Percentiles rank a stretch among this genome's conserved stretches.
phyloP scores from a whole-genome alignment of 1,284 basidiomycete genomes.

The Termitomyces sp. region DNA sequence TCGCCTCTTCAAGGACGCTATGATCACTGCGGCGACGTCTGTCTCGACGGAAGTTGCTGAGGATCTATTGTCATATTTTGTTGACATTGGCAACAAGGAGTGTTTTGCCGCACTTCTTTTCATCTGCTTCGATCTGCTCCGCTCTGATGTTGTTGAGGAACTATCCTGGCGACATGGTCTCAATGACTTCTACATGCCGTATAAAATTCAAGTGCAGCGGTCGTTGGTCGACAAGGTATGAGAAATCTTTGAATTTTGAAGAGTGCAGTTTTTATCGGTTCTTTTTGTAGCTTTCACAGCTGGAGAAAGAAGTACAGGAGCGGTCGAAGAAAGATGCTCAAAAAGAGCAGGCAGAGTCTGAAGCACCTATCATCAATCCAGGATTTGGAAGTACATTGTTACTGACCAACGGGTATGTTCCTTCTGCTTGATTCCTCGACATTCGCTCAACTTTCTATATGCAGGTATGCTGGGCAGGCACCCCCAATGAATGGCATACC shows the following conservation, averaged over 20 bases:
- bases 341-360: conserved; percentile 81
- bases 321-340: conserved; percentile 75
- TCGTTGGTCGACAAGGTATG: conserved; percentile 64
- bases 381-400: conserved; percentile 55
- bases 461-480: conserved; percentile 37
- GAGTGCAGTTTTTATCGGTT: conserved; percentile 6
- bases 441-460: conserved; percentile 1
- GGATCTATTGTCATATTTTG: conserved; percentile 90
- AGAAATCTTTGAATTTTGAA: conserved; percentile 5
- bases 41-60: conserved; percentile 82
- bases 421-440: not conserved
- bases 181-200: conserved; percentile 96
- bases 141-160: conserved; percentile 91
- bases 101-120: conserved; percentile 91
- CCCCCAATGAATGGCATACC: conserved; percentile 38
- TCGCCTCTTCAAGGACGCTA: conserved; percentile 94
- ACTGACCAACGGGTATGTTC: conserved; percentile 63
- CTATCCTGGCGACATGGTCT: conserved; percentile 93
- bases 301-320: conserved; percentile 85
- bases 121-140: conserved; percentile 89
- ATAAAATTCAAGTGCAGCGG: conserved; percentile 83
- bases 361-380: conserved; percentile 80
- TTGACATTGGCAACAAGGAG: conserved; percentile 97
- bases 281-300: conserved; percentile 48
- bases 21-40: conserved; percentile 88